Conservation (phyloP, 331 rosid genomes). For the Malus hybrid region DNA sequence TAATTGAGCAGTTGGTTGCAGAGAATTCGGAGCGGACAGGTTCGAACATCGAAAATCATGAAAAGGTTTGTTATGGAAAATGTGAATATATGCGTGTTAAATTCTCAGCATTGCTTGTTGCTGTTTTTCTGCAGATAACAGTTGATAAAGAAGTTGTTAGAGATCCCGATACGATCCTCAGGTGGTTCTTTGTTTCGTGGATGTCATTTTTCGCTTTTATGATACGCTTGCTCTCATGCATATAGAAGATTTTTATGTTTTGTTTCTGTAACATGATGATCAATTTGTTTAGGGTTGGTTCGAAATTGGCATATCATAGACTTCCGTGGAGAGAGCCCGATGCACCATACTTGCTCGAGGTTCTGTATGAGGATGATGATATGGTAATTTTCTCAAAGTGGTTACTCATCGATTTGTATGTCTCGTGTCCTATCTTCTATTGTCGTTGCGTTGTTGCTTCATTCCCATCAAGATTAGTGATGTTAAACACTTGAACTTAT, state of each 20-base stretch:
- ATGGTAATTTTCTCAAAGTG: slow-evolving; percentile 36
- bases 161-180: slow-evolving; percentile 53
- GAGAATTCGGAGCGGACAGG: slow-evolving; percentile 78
- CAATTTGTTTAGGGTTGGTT: slow-evolving; percentile 37
- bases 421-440: not conserved
- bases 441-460: not conserved
- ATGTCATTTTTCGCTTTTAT: not conserved
- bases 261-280: not conserved
- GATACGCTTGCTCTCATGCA: not conserved
- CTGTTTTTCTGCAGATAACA: slow-evolving; percentile 44
- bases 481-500: not conserved
- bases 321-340: slow-evolving; percentile 90
- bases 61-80: slow-evolving; percentile 8
- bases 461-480: not conserved
- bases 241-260: slow-evolving; percentile 6
- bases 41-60: slow-evolving; percentile 24
- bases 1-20: slow-evolving; percentile 76
- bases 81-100: not conserved
- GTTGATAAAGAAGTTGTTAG: slow-evolving; percentile 48
- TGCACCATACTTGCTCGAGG: slow-evolving; percentile 55
- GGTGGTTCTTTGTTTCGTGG: slow-evolving; percentile 29
- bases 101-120: slow-evolving; percentile 17
- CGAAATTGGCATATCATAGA: slow-evolving; percentile 67
- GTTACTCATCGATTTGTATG: not conserved
- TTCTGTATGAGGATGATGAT: slow-evolving; percentile 69